Evolutionary conservation across 2,329 filamentous ascomycete species (phyloP).

Genomic region (Colletotrichum siamense): DNA sequence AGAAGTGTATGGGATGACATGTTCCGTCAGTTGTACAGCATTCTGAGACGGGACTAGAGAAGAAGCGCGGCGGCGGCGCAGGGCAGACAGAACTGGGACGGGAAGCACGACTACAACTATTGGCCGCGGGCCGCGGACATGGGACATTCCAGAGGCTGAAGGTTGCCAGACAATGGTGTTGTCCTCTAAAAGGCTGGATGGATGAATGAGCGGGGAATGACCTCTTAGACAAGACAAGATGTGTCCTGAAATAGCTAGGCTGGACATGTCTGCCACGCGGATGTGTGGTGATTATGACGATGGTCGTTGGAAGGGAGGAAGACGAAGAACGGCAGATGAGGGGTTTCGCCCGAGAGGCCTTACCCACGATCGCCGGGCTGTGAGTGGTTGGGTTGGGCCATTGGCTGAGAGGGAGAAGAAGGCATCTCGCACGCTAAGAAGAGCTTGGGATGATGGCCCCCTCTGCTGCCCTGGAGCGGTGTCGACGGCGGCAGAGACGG

Average conservation of each 20-base stretch:
- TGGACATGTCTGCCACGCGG: not conserved
- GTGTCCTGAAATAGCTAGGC: not conserved
- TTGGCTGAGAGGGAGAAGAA: not conserved
- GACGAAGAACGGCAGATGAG: not conserved
- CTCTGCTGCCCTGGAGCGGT: not conserved
- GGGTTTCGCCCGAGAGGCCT: conserved; percentile 19
- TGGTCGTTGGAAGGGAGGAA: not conserved
- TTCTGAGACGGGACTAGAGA: not conserved
- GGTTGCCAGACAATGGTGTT: not conserved
- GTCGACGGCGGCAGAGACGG: not conserved
- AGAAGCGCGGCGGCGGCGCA: not conserved
- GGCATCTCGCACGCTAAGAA: not conserved
- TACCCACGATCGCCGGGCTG: conserved; percentile 13
- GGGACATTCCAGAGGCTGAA: not conserved
- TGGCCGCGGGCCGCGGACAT: not conserved
- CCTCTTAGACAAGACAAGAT: not conserved
- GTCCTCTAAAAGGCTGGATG: not conserved
- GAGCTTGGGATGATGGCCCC: not conserved
- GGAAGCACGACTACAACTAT: not conserved
- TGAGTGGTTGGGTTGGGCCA: not conserved
- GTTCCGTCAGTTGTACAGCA: not conserved
- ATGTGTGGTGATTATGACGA: not conserved
- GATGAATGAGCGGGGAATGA: not conserved
- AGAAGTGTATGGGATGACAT: conserved; percentile 14
- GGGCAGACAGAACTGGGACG: not conserved